A percentile compares a stretch with the other conserved stretches of the same genome.
Conservation (phyloP, 164 flowering plant species). For the Liquidambar formosana region DNA sequence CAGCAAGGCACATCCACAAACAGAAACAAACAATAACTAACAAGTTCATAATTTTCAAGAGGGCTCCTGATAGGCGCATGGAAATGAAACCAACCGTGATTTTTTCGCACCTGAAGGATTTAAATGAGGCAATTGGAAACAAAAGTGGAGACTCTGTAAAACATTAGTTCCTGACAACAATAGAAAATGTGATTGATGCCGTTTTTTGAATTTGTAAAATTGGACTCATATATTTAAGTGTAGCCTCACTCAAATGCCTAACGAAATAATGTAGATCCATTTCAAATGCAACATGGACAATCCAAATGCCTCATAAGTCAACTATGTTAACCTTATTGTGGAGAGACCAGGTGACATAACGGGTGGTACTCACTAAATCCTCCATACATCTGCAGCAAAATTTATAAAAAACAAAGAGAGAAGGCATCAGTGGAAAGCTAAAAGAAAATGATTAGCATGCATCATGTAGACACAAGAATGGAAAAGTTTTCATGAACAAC, state of each 20-base stretch:
- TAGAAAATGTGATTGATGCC: neutral
- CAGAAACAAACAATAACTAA: no score
- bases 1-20: conserved; percentile 1
- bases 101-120: neutral
- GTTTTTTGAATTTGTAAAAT: neutral
- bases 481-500: neutral
- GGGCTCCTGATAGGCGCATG: no score
- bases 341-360: conserved; percentile 95
- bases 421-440: conserved; percentile 4
- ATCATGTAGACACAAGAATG: neutral
- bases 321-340: conserved; percentile 78
- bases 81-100: no score
- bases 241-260: neutral
- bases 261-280: neutral
- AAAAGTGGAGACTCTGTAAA: neutral
- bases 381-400: conserved; percentile 77
- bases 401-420: neutral
- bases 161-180: neutral
- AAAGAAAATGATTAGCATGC: neutral
- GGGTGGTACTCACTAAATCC: conserved; percentile 85
- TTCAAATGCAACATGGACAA: neutral
- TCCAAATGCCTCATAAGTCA: neutral
- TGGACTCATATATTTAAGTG: neutral
- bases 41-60: no score
- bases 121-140: neutral